Base-by-base conservation (phyloP, 208 protist species). In the Leishmania aethiopica region DNA sequence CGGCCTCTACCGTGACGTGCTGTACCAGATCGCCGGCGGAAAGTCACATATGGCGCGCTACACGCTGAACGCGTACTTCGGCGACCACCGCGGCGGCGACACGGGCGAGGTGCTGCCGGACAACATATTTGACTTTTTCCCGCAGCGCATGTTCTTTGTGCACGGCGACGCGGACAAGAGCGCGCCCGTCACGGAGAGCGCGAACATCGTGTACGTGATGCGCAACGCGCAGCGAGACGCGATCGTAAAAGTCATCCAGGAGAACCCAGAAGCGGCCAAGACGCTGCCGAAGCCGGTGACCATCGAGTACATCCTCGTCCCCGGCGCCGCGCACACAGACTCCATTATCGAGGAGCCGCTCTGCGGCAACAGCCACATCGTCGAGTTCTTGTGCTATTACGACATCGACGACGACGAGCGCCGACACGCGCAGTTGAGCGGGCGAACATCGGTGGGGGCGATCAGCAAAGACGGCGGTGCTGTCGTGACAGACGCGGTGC, bases 41-140 rank as follows among this genome's bases (percentile, higher is more conserved):
- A 57, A 78, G 19, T 80, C 72, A 22, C 82, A 89, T 13, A 64
- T 96, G 47, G 69, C 85, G 37, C 87, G 91, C 40, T 96, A 88
- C 84, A 93, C 88, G 42, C 25, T 91, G 10, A 71, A 66, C 79
- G 78, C 85, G 0, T 97, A 97, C 88, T 97, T 97, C 87, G 92
- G 95, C 72, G 82, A 90, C 55, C 74, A 78, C 57, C 84, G 77
- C 42, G 57, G 53, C 57, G 72, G 59, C 22, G 77, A 83, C 69
- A 95, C 91, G 1, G 92, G 92, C 28, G 94, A 97, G 80, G 84
- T 86, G 69, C 84, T 96, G 78, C 93, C 93, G n/a, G 85, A 91
- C 59, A 96, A 93, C 84, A 86, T 96, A 53, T 96, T 96, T 81
- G 93, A 97, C 74, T 94, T 90, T 80, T 79, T 97, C 40, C 95